phyloP scores from a whole-genome alignment of 2,329 filamentous ascomycete species.

The Trichothecium roseum region DNA sequence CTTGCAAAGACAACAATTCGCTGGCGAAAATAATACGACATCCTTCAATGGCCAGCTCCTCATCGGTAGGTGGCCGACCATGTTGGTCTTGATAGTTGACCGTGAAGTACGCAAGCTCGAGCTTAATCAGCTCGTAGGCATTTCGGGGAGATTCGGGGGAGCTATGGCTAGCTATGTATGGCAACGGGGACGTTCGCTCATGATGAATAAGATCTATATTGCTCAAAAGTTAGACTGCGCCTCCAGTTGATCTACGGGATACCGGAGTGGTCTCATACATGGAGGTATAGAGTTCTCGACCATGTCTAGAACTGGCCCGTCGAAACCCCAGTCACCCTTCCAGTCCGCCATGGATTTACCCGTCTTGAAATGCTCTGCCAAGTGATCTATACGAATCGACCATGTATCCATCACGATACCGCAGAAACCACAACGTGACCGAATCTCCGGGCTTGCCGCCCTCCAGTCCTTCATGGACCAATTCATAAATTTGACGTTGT shows the following conservation, averaged over 20 bases:
- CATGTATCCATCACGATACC: slow-evolving; percentile 51
- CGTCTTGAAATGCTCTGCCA: slow-evolving; percentile 58
- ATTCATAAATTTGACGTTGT: slow-evolving; percentile 47
- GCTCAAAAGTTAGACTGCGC: slow-evolving; percentile 27
- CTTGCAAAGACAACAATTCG: slow-evolving; percentile 33
- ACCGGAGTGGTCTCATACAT: slow-evolving; percentile 37
- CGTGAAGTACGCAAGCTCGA: slow-evolving; percentile 44
- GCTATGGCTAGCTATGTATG: slow-evolving; percentile 36
- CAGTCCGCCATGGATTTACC: slow-evolving; percentile 58
- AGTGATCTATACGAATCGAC: slow-evolving; percentile 49
- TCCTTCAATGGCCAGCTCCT: slow-evolving; percentile 46
- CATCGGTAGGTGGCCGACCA: slow-evolving; percentile 33
- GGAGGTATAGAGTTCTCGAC: slow-evolving; percentile 58
- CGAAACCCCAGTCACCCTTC: slow-evolving; percentile 63
- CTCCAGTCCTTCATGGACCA: slow-evolving; percentile 60
- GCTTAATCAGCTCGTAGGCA: slow-evolving; percentile 51
- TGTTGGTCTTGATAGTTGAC: slow-evolving; percentile 31
- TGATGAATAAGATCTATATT: slow-evolving; percentile 51
- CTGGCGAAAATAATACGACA: slow-evolving; percentile 46
- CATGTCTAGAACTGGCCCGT: slow-evolving; percentile 47
- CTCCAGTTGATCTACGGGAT: slow-evolving; percentile 24
- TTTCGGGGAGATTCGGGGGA: slow-evolving; percentile 38
- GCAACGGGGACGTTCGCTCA: slow-evolving; percentile 46
- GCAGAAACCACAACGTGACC: slow-evolving; percentile 57
- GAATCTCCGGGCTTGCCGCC: slow-evolving; percentile 47